Evolutionary conservation across 331 rosid genomes (phyloP), one percentile per base, ranked within the genome.

Genomic region (Prunus yedoensis): DNA sequence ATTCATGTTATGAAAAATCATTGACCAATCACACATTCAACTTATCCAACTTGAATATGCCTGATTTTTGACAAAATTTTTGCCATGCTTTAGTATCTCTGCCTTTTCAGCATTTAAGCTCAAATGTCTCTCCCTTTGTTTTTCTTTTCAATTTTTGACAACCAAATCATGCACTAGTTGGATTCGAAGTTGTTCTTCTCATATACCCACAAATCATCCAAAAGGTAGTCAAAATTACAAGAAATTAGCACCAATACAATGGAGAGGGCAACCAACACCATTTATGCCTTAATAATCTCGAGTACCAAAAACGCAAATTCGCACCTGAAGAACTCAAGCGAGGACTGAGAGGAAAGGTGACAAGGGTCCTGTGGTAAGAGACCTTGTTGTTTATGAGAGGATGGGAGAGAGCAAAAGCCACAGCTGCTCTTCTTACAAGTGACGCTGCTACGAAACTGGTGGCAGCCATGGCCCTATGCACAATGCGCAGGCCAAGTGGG

Each of bases 321-420:
- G 81, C 38, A 94, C 97, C 98, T 90, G 93, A 81, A 77, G 89
- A 75, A 75, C 69, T 52, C 20, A 70, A 73, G 23, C 89, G 83
- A 83, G 80, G 32, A 17, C 86, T 47, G 72, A 75, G 83, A 63
- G 86, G 85, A 68, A 73, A 69, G 59, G 89, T 73, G 63, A 65
- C 77, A 30, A 83, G 79, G 52, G 86, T 61, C 45, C 77, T 67
- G 38, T 65, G 84, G 41, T 72, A 53, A 81, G 82, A 76, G 85
- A 87, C 63, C 4, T 60, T 80, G 62, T 43, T 66, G 83, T 57
- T 81, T 69, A 3, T 41, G 61, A 69, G 67, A 58, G 73, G 71
- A 38, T 51, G 61, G 66, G 84, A 81, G 74, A 77, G 53, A 74
- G 83, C 18, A 15, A 83, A 84, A 78, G 84, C 75, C 4, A 65